Conservation (phyloP, 1,284 basidiomycete species). For the Baeospora myosura region DNA sequence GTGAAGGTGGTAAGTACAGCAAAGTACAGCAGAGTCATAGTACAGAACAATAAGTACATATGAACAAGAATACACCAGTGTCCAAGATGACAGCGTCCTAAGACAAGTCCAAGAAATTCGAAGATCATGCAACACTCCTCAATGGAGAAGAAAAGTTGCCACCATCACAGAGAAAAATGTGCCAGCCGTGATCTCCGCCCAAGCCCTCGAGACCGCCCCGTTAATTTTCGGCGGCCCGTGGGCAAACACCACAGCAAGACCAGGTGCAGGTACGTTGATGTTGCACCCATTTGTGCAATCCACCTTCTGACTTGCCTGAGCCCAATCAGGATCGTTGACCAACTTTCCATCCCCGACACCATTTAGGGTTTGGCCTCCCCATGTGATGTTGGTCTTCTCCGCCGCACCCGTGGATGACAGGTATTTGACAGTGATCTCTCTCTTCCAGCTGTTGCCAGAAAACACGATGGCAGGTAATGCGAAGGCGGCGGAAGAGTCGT, state of each 20-base stretch:
- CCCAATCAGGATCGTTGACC: conserved; percentile 25
- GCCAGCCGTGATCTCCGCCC: no score
- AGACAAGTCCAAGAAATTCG: no score
- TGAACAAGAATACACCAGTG: no score
- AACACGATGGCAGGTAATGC: conserved; percentile 23
- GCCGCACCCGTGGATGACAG: conserved; percentile 36
- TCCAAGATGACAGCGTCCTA: no score
- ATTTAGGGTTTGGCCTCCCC: conserved; percentile 22
- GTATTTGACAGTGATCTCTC: conserved; percentile 33
- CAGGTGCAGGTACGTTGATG: conserved; percentile 36
- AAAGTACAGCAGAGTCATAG: no score
- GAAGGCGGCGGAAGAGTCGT: conserved; percentile 27
- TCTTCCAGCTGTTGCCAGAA: neutral
- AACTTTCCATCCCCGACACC: conserved; percentile 6
- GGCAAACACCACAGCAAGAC: conserved; percentile 36
- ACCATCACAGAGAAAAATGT: no score
- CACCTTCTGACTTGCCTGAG: conserved; percentile 28
- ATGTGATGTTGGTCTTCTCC: conserved; percentile 52
- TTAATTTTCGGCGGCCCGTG: conserved; percentile 9
- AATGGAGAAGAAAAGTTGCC: no score
- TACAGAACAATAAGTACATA: no score
- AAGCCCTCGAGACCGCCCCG: no score
- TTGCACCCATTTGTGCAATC: conserved; percentile 34
- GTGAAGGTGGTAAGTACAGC: no score
- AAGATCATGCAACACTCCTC: no score